Evolutionary conservation across 2,329 filamentous ascomycete species (phyloP), one percentile per base, ranked within the genome.

Genomic region (Colletotrichum destructivum): DNA sequence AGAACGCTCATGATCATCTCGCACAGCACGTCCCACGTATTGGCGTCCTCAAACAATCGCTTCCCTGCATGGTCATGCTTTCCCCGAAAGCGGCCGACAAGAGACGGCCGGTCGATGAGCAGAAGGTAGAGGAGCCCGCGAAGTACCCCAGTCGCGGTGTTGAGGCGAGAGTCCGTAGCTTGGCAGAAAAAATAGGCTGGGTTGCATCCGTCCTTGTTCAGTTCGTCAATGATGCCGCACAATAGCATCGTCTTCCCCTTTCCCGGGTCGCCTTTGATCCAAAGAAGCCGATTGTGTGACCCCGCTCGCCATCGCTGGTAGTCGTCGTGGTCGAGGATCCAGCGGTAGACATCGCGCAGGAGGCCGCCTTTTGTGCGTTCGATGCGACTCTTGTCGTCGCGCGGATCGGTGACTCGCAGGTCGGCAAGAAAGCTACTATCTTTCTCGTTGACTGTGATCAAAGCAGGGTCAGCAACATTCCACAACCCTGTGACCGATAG

Each of bases 211-310:
- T 42, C 3, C 26, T 69, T 61, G 23, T 68, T 15, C 21, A 83
- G 71, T 42, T 83, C 75, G 68, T 83, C 63, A 51, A 84, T 79
- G 44, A 85, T 81, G 3, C 82, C 81, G 15, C 79, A 81, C 0
- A 85, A 62, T 0, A 85, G 73, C 81, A 85, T 85, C 0, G 83
- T 85, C 74, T 85, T 86, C 3, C 83, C 84, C 46, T 83, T 85
- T 2, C 84, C 83, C 0, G 83, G 78, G 54, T 80, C 79, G 0
- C 81, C 81, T 21, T 74, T 81, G 21, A 84, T 77, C 83, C 81
- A 84, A 2, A 85, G 78, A 18, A 83, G 64, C 0, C 55, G 68
- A 47, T 23, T 73, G 0, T 74, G 42, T 0, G 42, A 3, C 15
- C 76, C 62, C 6, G 75, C 46, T 2, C 38, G 72, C 80, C 79